Evolutionary conservation across 176 grass and related monocot species (phyloP).

Genomic region (Stipa capillata): DNA sequence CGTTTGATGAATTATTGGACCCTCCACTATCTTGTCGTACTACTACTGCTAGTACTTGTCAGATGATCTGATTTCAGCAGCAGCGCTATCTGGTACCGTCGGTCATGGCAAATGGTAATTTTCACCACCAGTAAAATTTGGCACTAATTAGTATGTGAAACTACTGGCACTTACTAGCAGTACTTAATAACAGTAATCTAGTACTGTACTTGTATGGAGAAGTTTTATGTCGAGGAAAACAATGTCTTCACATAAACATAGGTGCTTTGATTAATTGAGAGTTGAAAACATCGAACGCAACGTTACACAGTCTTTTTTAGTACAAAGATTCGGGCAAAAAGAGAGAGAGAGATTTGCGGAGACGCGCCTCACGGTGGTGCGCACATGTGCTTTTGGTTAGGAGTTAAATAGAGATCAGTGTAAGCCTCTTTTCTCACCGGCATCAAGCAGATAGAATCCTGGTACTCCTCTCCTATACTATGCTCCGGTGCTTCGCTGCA

Average conservation of each 20-base stretch:
- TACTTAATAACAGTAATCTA: no score
- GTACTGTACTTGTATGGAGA: neutral
- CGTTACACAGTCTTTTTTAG: neutral
- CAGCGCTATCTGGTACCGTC: neutral
- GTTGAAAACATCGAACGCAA: neutral
- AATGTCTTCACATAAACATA: neutral
- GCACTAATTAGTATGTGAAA: no score
- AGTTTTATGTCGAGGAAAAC: neutral
- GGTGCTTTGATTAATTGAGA: neutral
- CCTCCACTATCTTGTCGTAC: neutral
- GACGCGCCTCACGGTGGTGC: constrained; percentile 26
- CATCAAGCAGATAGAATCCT: neutral
- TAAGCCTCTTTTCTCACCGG: neutral
- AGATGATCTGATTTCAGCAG: constrained; percentile 6
- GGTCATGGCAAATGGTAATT: neutral
- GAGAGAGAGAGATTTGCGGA: neutral
- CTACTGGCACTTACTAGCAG: no score
- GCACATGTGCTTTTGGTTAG: constrained; percentile 26
- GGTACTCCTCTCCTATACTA: neutral
- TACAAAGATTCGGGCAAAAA: neutral
- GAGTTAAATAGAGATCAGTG: neutral
- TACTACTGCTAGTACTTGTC: neutral
- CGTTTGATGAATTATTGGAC: constrained; percentile 52
- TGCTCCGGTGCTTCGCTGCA: neutral
- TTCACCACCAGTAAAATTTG: no score